Conservation (phyloP, 2,329 filamentous ascomycete species). For the Myriangium duriaei region DNA sequence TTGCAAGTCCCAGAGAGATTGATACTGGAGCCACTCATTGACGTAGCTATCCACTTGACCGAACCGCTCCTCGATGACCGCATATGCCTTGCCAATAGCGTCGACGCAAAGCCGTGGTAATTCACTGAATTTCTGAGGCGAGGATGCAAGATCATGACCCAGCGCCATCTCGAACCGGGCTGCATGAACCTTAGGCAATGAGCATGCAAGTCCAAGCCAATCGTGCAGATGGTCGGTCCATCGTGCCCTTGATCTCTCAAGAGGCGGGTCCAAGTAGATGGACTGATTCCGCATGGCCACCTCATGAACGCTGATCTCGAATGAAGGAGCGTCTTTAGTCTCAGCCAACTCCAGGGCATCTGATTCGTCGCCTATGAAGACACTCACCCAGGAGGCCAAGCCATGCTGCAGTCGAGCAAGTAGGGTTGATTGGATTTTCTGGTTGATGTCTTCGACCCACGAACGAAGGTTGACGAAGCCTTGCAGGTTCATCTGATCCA, state of each 20-base stretch:
- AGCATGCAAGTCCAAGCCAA: constrained; percentile 88
- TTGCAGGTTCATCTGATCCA: constrained; percentile 93
- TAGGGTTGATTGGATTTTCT: constrained; percentile 68
- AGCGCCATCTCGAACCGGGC: constrained; percentile 86
- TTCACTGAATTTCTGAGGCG: constrained; percentile 65
- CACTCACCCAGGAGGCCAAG: constrained; percentile 73
- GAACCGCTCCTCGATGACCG: constrained; percentile 71
- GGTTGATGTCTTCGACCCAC: constrained; percentile 83
- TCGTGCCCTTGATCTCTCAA: constrained; percentile 80
- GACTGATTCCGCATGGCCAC: constrained; percentile 97
- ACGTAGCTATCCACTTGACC: constrained; percentile 72
- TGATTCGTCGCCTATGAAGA: constrained; percentile 42
- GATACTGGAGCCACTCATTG: constrained; percentile 96
- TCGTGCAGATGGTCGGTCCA: constrained; percentile 89
- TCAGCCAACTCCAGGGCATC: constrained; percentile 20
- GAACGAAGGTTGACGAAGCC: constrained; percentile 85
- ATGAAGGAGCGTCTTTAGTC: constrained; percentile 46
- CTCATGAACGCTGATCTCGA: constrained; percentile 71
- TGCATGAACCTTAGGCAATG: constrained; percentile 85
- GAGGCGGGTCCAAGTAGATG: constrained; percentile 86
- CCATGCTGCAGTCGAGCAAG: constrained; percentile 73
- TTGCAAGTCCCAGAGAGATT: constrained; percentile 95
- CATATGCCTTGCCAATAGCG: constrained; percentile 67
- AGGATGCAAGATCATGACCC: constrained; percentile 43
- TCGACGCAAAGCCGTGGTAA: constrained; percentile 74